phyloP scores from a whole-genome alignment of 345 rosid species.

The Euphorbia tirucalli region DNA sequence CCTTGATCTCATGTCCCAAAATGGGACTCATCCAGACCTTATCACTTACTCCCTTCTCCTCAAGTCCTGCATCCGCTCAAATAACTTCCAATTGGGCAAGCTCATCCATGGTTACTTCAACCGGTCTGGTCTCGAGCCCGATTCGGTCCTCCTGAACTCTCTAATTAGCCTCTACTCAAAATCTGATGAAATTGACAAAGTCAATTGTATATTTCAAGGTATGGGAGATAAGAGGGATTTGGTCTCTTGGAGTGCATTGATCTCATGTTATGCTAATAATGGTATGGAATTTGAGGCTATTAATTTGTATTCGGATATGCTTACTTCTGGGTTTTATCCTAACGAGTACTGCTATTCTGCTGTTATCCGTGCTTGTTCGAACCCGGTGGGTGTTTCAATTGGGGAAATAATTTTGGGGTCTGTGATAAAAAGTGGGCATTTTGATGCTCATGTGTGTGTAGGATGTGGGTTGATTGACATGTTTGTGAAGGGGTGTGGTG shows the following conservation, averaged over 20 bases:
- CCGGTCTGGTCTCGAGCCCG: constrained; percentile 43
- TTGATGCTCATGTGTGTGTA: constrained; percentile 52
- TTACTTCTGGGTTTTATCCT: constrained; percentile 53
- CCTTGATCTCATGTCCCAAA: constrained; percentile 45
- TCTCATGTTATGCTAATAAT: constrained; percentile 58
- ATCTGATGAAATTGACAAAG: constrained; percentile 46
- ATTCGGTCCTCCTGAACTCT: constrained; percentile 59
- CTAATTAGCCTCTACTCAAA: constrained; percentile 70
- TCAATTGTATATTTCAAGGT: constrained; percentile 39
- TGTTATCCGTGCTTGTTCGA: constrained; percentile 58
- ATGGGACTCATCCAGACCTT: constrained; percentile 45
- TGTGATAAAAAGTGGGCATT: constrained; percentile 49
- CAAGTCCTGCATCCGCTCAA: constrained; percentile 67
- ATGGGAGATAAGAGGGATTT: constrained; percentile 59
- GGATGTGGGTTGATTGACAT: constrained; percentile 67
- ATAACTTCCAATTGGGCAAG: constrained; percentile 51
- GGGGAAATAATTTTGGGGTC: constrained; percentile 55
- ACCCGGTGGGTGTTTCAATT: constrained; percentile 17
- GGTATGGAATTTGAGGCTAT: constrained; percentile 44
- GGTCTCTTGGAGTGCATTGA: constrained; percentile 78
- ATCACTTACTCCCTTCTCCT: constrained; percentile 63
- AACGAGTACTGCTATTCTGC: constrained; percentile 68
- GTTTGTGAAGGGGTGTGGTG: constrained; percentile 51
- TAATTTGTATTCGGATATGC: constrained; percentile 43
- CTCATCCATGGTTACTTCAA: constrained; percentile 45